Percentiles rank a stretch among this genome's conserved stretches.
These are phyloP conservation scores for Chenopodium berlandieri DNA, from an alignment of 148 eudicot species.

Conservation along the genomic window DNA sequence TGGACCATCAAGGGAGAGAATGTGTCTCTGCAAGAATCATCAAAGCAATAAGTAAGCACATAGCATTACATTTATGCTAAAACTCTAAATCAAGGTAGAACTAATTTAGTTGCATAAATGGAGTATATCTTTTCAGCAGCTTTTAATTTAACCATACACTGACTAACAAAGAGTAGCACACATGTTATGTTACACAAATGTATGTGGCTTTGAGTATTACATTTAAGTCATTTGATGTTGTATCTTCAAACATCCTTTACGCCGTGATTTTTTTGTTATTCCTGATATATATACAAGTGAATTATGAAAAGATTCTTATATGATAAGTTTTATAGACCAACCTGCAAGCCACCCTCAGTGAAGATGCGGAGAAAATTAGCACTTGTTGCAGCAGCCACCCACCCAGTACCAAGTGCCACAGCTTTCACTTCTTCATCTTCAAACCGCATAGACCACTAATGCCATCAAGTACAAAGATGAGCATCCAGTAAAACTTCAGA, in stretches of 20 bases:
- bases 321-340: constrained; percentile 24
- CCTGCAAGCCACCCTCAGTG: constrained; percentile 96
- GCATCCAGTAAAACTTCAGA: constrained; percentile 15
- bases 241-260: background rate
- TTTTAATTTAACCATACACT: background rate
- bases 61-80: background rate
- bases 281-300: background rate
- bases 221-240: background rate
- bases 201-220: background rate
- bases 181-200: background rate
- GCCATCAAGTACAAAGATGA: constrained; percentile 28
- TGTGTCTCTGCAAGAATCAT: constrained; percentile 48
- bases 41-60: background rate
- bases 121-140: background rate
- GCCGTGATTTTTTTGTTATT: background rate
- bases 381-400: constrained; percentile 96
- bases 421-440: constrained; percentile 94
- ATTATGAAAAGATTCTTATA: background rate
- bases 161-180: background rate
- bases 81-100: background rate
- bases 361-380: constrained; percentile 81
- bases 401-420: constrained; percentile 80
- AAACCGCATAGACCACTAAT: constrained; percentile 97
- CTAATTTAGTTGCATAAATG: background rate
- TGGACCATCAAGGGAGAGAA: constrained; percentile 89